phyloP scores from a whole-genome alignment of 2,329 filamentous ascomycete genomes.

The Botrytis galanthina region DNA sequence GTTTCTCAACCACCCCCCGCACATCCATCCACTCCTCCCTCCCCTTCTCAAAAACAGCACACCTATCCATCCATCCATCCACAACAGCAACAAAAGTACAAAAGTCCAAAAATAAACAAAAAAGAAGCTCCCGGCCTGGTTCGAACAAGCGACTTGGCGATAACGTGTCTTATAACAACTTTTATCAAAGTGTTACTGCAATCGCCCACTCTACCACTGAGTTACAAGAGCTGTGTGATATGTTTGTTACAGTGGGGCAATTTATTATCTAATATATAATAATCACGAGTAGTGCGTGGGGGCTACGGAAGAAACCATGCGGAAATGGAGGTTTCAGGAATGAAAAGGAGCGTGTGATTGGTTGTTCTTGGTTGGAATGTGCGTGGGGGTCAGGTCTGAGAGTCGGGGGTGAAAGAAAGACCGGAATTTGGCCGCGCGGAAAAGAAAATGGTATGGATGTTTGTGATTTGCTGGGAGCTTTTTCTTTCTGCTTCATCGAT shows the following conservation, averaged over 20 bases:
- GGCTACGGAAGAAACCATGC: neutral
- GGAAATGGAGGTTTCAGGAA: too few relatives aligned
- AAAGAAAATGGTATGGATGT: neutral
- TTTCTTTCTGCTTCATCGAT: neutral
- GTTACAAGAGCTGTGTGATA: neutral
- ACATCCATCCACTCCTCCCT: too few relatives aligned
- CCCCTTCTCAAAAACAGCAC: too few relatives aligned
- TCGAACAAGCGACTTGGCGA: slow-evolving; percentile 20
- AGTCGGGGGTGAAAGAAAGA: neutral
- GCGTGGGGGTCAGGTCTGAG: neutral
- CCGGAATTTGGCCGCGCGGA: neutral
- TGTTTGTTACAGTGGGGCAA: accelerated
- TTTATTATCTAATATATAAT: accelerated
- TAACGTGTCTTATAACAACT: neutral
- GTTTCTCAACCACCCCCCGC: too few relatives aligned
- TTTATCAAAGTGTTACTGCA: slow-evolving; percentile 13
- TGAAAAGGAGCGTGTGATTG: neutral
- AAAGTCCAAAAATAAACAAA: too few relatives aligned
- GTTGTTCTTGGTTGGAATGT: neutral
- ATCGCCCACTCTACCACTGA: slow-evolving; percentile 21
- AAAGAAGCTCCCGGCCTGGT: slow-evolving; percentile 11
- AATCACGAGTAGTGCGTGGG: neutral
- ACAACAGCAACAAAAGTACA: too few relatives aligned
- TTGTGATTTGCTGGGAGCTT: neutral
- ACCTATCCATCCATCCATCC: too few relatives aligned